A percentile compares a stretch with the other conserved stretches of the same genome.
Evolutionary conservation across 2,329 filamentous ascomycete genomes (phyloP).

Genomic region (Clarireedia paspali): DNA sequence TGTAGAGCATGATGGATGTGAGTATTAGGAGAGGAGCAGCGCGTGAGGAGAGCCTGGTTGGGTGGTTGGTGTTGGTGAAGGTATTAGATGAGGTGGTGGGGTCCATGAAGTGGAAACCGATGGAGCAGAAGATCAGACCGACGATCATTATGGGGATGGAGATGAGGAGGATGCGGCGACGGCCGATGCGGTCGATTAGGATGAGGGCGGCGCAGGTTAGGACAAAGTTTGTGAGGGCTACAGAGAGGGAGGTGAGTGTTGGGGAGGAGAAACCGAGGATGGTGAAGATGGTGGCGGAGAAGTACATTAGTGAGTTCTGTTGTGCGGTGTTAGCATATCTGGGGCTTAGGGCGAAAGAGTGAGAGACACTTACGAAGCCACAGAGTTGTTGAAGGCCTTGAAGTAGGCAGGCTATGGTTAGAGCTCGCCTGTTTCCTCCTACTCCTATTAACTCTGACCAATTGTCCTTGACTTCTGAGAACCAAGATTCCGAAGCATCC

Average conservation of each 20-base stretch:
- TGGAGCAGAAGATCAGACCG: conserved; percentile 62
- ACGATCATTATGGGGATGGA: conserved; percentile 79
- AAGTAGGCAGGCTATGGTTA: conserved; percentile 78
- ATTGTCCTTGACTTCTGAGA: conserved; percentile 29
- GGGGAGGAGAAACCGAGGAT: conserved; percentile 71
- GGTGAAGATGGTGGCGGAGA: conserved; percentile 73
- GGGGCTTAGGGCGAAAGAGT: background rate
- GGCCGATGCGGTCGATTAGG: conserved; percentile 72
- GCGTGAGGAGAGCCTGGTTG: conserved; percentile 19
- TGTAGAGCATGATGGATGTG: conserved; percentile 71
- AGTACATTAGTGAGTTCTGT: conserved; percentile 87
- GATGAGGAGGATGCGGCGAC: conserved; percentile 70
- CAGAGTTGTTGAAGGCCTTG: conserved; percentile 85
- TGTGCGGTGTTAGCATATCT: conserved; percentile 3
- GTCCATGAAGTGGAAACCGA: conserved; percentile 59
- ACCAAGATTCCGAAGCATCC: conserved; percentile 15
- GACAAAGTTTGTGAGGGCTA: conserved; percentile 76
- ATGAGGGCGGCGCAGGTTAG: conserved; percentile 70
- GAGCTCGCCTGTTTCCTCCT: conserved; percentile 61
- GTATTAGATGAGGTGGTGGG: conserved; percentile 18
- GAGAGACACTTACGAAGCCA: conserved; percentile 55
- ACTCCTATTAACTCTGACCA: conserved; percentile 49
- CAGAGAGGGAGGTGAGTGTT: conserved; percentile 70
- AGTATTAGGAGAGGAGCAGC: conserved; percentile 54
- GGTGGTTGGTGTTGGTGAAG: conserved; percentile 11